A percentile compares a stretch with the other conserved stretches of the same genome.
These are phyloP conservation scores for Candida anglica DNA, from an alignment of 805 yeast species.

Conservation along the genomic window DNA sequence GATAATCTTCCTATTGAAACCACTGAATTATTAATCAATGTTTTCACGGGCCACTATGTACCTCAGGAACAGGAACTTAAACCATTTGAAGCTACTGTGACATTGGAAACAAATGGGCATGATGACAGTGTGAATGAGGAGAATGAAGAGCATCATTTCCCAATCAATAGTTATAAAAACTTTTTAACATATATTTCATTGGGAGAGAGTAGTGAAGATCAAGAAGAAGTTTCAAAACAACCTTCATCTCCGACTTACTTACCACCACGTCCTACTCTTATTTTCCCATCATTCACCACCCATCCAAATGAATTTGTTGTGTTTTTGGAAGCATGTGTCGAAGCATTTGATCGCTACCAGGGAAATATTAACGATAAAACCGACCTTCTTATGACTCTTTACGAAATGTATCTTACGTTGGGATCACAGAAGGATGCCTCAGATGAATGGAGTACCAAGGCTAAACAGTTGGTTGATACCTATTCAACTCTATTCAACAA, in stretches of 20 bases:
- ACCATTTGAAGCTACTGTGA: constrained; percentile 2
- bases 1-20: constrained; percentile 74
- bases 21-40: constrained; percentile 75
- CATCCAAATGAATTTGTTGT: constrained; percentile 87
- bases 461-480: constrained; percentile 45
- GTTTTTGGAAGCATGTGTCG: constrained; percentile 87
- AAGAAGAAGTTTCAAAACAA: constrained; percentile 5
- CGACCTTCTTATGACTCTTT: constrained; percentile 72
- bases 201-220: constrained; percentile 11
- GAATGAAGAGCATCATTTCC: constrained; percentile 15
- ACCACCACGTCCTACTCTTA: constrained; percentile 87
- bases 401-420: constrained; percentile 72
- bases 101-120: constrained; percentile 4
- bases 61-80: constrained; percentile 27
- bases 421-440: constrained; percentile 28
- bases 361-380: constrained; percentile 66
- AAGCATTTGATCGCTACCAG: constrained; percentile 70
- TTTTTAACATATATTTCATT: constrained; percentile 26
- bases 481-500: constrained; percentile 51
- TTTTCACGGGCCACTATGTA: constrained; percentile 80
- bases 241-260: constrained; percentile 60
- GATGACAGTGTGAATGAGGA: constrained; percentile 8
- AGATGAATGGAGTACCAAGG: constrained; percentile 60
- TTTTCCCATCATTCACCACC: constrained; percentile 81
- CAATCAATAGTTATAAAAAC: constrained; percentile 27